Percentiles rank a stretch among this genome's conserved stretches.
phyloP scores from a whole-genome alignment of 1,284 basidiomycete species.

The Ustilago xerochloae region DNA sequence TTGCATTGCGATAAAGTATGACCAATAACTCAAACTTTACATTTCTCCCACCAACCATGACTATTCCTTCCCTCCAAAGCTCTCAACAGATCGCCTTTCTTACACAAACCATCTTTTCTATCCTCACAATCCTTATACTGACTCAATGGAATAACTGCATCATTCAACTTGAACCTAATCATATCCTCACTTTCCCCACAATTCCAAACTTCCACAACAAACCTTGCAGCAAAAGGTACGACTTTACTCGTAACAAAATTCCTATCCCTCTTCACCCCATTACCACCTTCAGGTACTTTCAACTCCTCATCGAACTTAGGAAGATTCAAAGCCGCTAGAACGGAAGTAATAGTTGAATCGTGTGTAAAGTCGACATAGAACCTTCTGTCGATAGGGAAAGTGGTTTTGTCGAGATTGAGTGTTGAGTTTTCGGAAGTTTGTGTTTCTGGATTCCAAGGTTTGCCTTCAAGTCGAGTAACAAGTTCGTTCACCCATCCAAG shows the following conservation, averaged over 20 bases:
- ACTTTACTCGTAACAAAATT: constrained; percentile 52
- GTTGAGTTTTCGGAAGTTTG: constrained; percentile 65
- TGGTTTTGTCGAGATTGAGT: constrained; percentile 45
- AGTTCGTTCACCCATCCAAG: constrained; percentile 77
- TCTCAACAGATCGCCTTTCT: constrained; percentile 37
- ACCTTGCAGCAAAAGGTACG: constrained; percentile 62
- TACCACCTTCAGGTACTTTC: constrained; percentile 20
- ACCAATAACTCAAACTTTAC: too few species aligned
- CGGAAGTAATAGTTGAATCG: constrained; percentile 61
- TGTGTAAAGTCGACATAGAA: constrained; percentile 67
- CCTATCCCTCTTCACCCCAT: constrained; percentile 17
- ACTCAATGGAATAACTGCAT: constrained; percentile 57
- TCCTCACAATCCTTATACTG: constrained; percentile 52
- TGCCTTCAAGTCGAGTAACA: constrained; percentile 48
- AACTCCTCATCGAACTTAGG: constrained; percentile 39
- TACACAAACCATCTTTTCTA: constrained; percentile 56
- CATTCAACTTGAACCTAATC: constrained; percentile 52
- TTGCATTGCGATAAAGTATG: too few species aligned
- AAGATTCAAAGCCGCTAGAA: constrained; percentile 55
- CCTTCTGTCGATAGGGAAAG: constrained; percentile 60
- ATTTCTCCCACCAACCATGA: constrained; percentile 50
- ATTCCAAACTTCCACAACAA: constrained; percentile 57
- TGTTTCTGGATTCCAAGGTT: constrained; percentile 36
- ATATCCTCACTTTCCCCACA: constrained; percentile 20
- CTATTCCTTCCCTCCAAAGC: constrained; percentile 43